A percentile compares a stretch with the other conserved stretches of the same genome.
Conservation (phyloP, 2,329 filamentous ascomycete genomes). For the Clarireedia hainanense region DNA sequence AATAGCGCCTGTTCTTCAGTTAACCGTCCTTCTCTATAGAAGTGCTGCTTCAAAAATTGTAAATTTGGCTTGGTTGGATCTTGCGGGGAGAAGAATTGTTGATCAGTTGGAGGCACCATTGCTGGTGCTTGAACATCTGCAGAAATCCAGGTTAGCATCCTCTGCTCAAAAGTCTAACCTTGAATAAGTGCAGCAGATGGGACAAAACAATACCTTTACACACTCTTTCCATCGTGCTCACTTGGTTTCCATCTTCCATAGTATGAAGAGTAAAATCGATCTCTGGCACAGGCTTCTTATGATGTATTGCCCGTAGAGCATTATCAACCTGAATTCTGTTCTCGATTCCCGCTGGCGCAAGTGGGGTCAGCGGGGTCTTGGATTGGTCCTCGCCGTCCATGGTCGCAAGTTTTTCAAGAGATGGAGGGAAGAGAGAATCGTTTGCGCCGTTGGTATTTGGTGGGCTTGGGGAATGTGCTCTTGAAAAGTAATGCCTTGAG, state of each 20-base stretch:
- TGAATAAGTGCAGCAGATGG: constrained; percentile 12
- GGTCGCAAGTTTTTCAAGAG: constrained; percentile 12
- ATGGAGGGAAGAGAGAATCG: background rate
- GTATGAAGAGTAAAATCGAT: constrained; percentile 98
- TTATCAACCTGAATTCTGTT: constrained; percentile 61
- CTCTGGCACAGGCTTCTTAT: constrained; percentile 93
- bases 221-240: constrained; percentile 90
- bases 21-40: constrained; percentile 93
- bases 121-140: constrained; percentile 96
- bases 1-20: constrained; percentile 96
- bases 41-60: constrained; percentile 92
- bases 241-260: constrained; percentile 94
- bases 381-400: constrained; percentile 26
- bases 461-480: background rate
- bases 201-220: constrained; percentile 73
- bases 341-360: constrained; percentile 17
- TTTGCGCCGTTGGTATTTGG: background rate
- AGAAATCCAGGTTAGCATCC: constrained; percentile 22
- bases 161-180: background rate
- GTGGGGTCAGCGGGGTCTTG: constrained; percentile 13
- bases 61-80: constrained; percentile 86
- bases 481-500: background rate
- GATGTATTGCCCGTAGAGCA: constrained; percentile 81
- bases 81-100: constrained; percentile 87
- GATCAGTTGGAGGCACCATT: constrained; percentile 83